phyloP scores from a whole-genome alignment of 495 filamentous ascomycete species.

The Tuber aestivum region DNA sequence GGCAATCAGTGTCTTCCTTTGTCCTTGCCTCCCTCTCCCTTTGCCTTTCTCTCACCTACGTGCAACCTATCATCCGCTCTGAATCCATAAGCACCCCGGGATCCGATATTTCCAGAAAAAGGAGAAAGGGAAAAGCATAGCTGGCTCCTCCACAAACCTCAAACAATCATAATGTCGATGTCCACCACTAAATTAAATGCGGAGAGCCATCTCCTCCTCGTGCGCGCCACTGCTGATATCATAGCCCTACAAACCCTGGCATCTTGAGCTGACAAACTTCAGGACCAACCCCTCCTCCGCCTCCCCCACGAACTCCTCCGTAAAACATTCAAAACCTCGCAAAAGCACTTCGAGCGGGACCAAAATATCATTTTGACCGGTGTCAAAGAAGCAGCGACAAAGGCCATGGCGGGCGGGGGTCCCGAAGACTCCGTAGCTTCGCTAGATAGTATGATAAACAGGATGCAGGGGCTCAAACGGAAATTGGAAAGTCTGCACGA shows the following conservation, averaged over 20 bases:
- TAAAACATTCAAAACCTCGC: slow-evolving; percentile 85
- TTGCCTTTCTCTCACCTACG: not conserved
- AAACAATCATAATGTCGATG: slow-evolving; percentile 25
- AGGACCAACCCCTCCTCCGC: slow-evolving; percentile 95
- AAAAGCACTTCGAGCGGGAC: slow-evolving; percentile 74
- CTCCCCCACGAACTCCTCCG: slow-evolving; percentile 85
- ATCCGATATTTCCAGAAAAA: not conserved
- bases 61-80: not conserved
- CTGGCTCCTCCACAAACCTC: not conserved
- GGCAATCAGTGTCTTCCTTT: not conserved
- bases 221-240: slow-evolving; percentile 43
- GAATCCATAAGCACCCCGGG: not conserved
- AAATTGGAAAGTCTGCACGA: slow-evolving; percentile 73
- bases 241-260: not conserved
- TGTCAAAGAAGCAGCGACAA: slow-evolving; percentile 64
- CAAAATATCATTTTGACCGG: slow-evolving; percentile 61
- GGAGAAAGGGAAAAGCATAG: not conserved
- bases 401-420: slow-evolving; percentile 56
- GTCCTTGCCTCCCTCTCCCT: not conserved
- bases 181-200: slow-evolving; percentile 64
- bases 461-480: slow-evolving; percentile 77
- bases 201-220: slow-evolving; percentile 65
- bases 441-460: slow-evolving; percentile 75
- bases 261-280: slow-evolving; percentile 16
- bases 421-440: slow-evolving; percentile 65